These are phyloP conservation scores for Pichia sp. DNA, from an alignment of 1,139 yeast genomes.

Conservation along the genomic window DNA sequence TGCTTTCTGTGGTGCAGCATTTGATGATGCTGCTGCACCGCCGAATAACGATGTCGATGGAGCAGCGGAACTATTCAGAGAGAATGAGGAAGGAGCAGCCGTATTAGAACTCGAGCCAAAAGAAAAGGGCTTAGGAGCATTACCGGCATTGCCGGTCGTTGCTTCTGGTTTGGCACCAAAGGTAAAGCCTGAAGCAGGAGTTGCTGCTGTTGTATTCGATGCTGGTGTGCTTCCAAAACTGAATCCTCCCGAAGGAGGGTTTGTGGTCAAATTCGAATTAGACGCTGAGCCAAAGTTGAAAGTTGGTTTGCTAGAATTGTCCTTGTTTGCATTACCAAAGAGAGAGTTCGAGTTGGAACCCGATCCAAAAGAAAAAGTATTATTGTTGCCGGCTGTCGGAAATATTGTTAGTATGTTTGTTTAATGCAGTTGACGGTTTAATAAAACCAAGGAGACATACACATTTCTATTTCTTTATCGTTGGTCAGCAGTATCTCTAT, in stretches of 20 bases:
- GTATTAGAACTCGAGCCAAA: background rate
- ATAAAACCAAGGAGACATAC: too few species aligned
- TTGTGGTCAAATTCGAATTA: background rate
- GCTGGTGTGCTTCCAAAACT: conserved; percentile 3
- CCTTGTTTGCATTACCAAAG: conserved; percentile 3
- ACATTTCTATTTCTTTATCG: background rate
- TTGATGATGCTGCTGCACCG: background rate
- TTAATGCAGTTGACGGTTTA: too few species aligned
- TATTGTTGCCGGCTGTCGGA: too few species aligned
- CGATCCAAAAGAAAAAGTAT: conserved; percentile 8
- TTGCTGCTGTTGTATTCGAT: background rate
- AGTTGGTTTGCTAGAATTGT: background rate
- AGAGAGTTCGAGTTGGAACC: conserved; percentile 8
- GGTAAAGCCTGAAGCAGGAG: background rate
- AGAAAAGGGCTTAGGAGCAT: background rate
- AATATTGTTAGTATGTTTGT: too few species aligned
- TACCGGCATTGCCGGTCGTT: background rate
- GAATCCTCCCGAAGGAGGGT: background rate
- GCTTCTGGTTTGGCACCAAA: background rate
- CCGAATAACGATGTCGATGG: background rate
- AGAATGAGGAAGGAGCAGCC: background rate
- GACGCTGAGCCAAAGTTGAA: background rate
- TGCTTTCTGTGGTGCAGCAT: background rate
- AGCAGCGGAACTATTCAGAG: background rate
- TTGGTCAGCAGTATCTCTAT: background rate